Evolutionary conservation across 2,329 filamentous ascomycete genomes (phyloP).

Genomic region (Penicillium palitans): DNA sequence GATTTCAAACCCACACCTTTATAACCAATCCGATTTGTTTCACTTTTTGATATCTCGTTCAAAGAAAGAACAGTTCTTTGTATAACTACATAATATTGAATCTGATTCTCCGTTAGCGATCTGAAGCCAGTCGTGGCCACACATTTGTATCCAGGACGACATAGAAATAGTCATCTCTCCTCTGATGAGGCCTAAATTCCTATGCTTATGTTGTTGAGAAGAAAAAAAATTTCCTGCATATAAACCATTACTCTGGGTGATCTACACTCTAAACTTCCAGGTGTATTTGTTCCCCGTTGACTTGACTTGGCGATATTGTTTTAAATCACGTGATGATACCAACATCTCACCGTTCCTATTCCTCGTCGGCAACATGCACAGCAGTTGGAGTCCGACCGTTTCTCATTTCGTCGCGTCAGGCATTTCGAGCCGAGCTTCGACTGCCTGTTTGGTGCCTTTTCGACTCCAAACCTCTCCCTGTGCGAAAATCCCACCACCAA

Average conservation of each 20-base stretch:
- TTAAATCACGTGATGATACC: slow-evolving; percentile 17
- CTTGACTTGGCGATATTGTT: background rate
- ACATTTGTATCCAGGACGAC: background rate
- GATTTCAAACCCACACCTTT: background rate
- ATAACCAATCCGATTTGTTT: background rate
- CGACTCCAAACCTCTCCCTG: background rate
- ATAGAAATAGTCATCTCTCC: background rate
- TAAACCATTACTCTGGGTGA: background rate
- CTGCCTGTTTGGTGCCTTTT: background rate
- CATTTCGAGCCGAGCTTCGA: slow-evolving; percentile 5
- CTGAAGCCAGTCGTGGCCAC: background rate
- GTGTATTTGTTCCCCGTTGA: background rate
- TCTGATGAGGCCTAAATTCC: background rate
- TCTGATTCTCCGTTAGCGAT: background rate
- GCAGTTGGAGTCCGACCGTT: slow-evolving; percentile 4
- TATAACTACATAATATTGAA: too few species aligned
- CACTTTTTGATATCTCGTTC: background rate
- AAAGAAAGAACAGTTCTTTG: background rate
- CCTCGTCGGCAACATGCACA: slow-evolving; percentile 8
- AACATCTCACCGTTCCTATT: slow-evolving; percentile 14
- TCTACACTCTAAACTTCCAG: background rate
- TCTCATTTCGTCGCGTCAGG: slow-evolving; percentile 11
- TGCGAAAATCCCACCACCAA: background rate
- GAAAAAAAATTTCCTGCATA: background rate
- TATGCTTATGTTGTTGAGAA: background rate